Base-by-base conservation (phyloP, 768 basidiomycete genomes). In the Saitozyma podzolica region DNA sequence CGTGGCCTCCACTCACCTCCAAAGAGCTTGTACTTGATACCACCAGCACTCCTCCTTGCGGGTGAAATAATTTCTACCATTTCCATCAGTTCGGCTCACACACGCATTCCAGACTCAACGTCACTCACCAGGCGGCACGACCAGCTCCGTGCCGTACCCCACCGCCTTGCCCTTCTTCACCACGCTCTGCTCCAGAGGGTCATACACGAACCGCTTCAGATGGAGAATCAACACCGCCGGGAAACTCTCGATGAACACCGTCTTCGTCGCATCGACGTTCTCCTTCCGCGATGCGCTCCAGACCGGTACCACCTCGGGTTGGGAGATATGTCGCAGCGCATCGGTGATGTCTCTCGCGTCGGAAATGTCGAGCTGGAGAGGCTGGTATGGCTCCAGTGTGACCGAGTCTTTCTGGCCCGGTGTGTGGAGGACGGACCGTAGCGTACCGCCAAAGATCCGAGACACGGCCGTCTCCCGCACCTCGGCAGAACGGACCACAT, bases 361-460 rank as follows among this genome's bases (percentile, higher is more conserved):
- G 7, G 90, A 86, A 45, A 98, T 95, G 76, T 97, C 94, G 7
- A 99, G 82, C 63, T 90, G 84, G 16, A 99, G 78, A 8, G 89
- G 87, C 63, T 92, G 85, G 88, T 93, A 97, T 58, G 93, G 93
- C 78, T 97, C 94, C 14, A 94, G 84, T 29, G 91, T 86, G 29
- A 90, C 88, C 1, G 89, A 90, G 73, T 97, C 94, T 67, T 83
- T 83, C 67, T 88, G 88, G 13, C 88, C 86, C 0, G 91, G 91
- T 8, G 87, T 87, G 47, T 86, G 85, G 2, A 97, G 82, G 0
- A 90, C 88, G 20, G 90, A 90, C 17, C 92, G 86, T 80, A 93
- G 89, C 74, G 90, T 91, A 41, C 95, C 93, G 39, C 93, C 92
- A 70, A 99, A 99, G 62, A 99, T 90, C 29, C 89, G 83, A 0